Evolutionary conservation across 1,284 basidiomycete genomes (phyloP).

Genomic region (Cryptococcus sp.): DNA sequence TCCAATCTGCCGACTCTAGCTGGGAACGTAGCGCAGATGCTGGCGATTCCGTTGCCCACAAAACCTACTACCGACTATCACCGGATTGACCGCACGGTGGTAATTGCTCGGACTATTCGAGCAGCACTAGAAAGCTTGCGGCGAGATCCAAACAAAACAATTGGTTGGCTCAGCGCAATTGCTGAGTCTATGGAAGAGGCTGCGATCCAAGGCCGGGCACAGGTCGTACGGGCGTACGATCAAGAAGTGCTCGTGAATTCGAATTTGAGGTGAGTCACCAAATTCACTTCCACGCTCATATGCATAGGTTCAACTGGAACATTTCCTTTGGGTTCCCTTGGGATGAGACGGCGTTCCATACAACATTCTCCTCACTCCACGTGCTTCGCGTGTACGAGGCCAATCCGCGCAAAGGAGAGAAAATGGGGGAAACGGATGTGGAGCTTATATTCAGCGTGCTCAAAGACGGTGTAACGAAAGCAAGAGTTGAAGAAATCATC

Average conservation of each 20-base stretch:
- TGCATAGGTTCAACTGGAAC: constrained; percentile 29
- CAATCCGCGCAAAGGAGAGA: constrained; percentile 14
- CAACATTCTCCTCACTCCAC: constrained; percentile 16
- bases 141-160: background rate
- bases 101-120: background rate
- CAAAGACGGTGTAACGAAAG: background rate
- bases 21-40: constrained; percentile 33
- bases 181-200: background rate
- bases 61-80: background rate
- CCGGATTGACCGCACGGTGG: no score
- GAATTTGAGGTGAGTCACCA: constrained; percentile 19
- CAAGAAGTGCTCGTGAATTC: constrained; percentile 24
- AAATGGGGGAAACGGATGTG: background rate
- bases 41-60: constrained; percentile 15
- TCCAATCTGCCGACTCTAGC: constrained; percentile 20
- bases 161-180: background rate
- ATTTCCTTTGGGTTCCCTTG: constrained; percentile 25
- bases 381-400: constrained; percentile 32
- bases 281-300: background rate
- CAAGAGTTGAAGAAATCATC: background rate
- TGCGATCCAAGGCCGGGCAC: constrained; percentile 5
- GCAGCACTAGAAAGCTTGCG: background rate
- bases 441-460: background rate
- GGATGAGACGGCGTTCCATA: constrained; percentile 24
- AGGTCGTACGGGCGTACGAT: constrained; percentile 20